A percentile compares a stretch with the other conserved stretches of the same genome.
phyloP scores from a whole-genome alignment of 148 eudicot genomes.

The Fagopyrum esculentum region DNA sequence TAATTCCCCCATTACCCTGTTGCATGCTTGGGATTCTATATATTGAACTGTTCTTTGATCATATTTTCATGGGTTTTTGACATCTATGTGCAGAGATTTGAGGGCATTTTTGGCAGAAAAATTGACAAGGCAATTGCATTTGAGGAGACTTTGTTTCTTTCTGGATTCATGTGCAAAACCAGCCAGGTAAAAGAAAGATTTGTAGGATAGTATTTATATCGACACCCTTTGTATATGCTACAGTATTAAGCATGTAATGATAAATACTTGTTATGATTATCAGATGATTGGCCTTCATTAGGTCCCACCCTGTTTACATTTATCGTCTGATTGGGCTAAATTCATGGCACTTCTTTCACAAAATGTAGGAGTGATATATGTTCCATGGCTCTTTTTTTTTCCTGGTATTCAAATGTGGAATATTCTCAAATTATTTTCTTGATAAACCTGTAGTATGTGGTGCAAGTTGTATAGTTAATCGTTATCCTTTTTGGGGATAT shows the following conservation, averaged over 20 bases:
- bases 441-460: background rate
- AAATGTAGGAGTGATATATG: background rate
- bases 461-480: background rate
- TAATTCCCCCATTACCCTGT: background rate
- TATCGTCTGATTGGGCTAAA: background rate
- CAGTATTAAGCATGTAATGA: background rate
- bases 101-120: conserved; percentile 86
- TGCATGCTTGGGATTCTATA: background rate
- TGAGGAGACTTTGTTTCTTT: conserved; percentile 78
- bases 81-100: conserved; percentile 62
- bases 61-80: conserved; percentile 13
- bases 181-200: conserved; percentile 49
- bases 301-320: background rate
- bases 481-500: background rate
- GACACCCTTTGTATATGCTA: background rate
- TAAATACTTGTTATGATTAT: background rate
- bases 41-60: conserved; percentile 9
- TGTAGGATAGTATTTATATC: background rate
- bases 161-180: conserved; percentile 88
- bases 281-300: background rate
- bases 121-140: conserved; percentile 76
- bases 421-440: background rate
- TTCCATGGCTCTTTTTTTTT: background rate
- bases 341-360: background rate
- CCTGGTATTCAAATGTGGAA: background rate